Base-by-base conservation (phyloP, 2,329 filamentous ascomycete species). In the Coniochaeta ligniaria region DNA sequence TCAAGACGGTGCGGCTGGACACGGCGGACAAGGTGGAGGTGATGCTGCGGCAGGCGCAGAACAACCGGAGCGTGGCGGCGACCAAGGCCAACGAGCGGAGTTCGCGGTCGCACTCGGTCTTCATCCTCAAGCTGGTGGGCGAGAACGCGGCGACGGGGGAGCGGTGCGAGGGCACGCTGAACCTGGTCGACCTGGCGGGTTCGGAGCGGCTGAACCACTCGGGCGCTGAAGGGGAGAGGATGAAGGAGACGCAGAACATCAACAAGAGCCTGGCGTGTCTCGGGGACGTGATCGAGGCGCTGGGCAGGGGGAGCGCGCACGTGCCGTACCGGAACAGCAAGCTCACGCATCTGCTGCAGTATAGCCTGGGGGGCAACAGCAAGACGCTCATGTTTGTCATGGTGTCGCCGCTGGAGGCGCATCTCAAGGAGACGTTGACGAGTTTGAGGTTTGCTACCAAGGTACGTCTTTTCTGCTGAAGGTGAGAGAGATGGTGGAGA, bases 381-480 rank as follows among this genome's bases (percentile, higher is more conserved):
- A 96, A 97, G 77, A 99, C 95, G 0, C 87, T 99, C 68, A 99
- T 99, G 95, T 96, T 99, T 73, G 92, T 98, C 72, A 98, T 98
- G 93, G 90, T 96, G 60, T 95, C 90, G 67, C 95, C 95, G 36
- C 79, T 98, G 62, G 91, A 96, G 77, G 90, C 87, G 6, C 95
- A 98, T 77, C 79, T 97, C 65, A 90, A 89, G 69, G 95, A 99
- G 80, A 97, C 93, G 3, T 80, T 97, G 72, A 96, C 93, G 52
- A 97, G 92, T 80, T 80, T 99, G 74, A 89, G 95, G 70, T 99
- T 99, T 75, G 95, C 95, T 17, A 96, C 91, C 36, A 98, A 96
- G 83, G 92, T 92, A 74, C 71, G 78, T 70, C 14, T 7, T 60
- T 57, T 38, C 3, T 22, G 9, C 33, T 45, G 54, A 22, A 6